Percentiles rank a stretch among this genome's conserved stretches.
Conservation (phyloP, 164 flowering plant species). For the Vitis vinifera region DNA sequence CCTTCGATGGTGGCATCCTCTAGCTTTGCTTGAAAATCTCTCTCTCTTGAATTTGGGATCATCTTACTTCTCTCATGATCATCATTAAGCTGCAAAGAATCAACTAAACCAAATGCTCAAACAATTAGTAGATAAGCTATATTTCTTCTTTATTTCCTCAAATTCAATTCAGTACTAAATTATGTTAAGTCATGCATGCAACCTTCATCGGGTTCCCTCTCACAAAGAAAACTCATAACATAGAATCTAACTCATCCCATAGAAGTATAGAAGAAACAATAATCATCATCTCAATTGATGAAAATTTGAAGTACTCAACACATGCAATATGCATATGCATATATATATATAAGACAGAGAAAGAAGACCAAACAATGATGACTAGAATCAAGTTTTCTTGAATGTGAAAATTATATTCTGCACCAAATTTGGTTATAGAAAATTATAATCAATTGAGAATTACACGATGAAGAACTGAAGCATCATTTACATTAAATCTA, state of each 20-base stretch:
- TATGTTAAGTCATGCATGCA: background rate
- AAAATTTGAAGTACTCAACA: too few species aligned
- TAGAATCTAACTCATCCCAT: too few species aligned
- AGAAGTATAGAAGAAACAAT: too few species aligned
- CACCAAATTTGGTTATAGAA: background rate
- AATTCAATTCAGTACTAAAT: too few species aligned
- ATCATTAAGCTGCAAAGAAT: background rate
- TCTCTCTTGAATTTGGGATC: slow-evolving; percentile 28
- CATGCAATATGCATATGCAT: too few species aligned
- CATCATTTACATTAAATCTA: background rate
- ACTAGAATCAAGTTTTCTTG: background rate
- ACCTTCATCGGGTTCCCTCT: background rate
- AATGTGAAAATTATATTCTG: background rate
- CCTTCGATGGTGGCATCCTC: background rate
- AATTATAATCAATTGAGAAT: background rate
- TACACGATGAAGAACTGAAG: background rate
- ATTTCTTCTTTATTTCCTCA: background rate
- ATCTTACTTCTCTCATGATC: slow-evolving; percentile 21
- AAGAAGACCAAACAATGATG: background rate
- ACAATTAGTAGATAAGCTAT: background rate
- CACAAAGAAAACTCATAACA: too few species aligned
- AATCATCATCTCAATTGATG: too few species aligned
- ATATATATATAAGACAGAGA: background rate
- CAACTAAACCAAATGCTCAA: background rate
- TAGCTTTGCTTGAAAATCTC: slow-evolving; percentile 21